Evolutionary conservation across 2,329 filamentous ascomycete species (phyloP).

Genomic region (Calonectria fujianensis): DNA sequence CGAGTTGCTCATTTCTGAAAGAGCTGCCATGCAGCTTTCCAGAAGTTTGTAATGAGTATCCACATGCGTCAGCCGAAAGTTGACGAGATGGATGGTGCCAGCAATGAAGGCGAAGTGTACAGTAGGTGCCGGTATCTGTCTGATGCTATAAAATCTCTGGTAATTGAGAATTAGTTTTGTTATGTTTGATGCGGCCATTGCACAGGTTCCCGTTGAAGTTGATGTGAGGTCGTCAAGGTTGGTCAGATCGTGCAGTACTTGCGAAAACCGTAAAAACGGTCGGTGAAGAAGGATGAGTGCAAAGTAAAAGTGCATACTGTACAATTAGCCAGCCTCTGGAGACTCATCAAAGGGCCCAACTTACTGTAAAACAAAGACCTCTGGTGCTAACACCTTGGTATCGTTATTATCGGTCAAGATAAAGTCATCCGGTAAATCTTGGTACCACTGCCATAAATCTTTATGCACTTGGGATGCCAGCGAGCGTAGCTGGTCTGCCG

Average conservation of each 20-base stretch:
- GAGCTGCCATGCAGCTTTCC: background rate
- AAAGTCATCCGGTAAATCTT: background rate
- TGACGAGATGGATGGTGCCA: conserved; percentile 5
- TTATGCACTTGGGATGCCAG: background rate
- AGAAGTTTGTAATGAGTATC: background rate
- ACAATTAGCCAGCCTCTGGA: background rate
- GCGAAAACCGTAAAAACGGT: background rate
- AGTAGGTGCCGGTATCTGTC: background rate
- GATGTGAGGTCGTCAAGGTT: background rate
- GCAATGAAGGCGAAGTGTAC: conserved; percentile 7
- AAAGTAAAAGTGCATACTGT: conserved; percentile 17
- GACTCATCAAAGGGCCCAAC: too few species aligned
- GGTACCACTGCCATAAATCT: background rate
- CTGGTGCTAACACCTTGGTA: background rate
- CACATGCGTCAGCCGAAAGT: background rate
- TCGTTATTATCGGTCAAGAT: too few species aligned
- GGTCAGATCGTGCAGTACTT: background rate
- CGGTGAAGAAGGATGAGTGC: background rate
- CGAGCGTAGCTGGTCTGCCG: background rate
- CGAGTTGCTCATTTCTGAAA: background rate
- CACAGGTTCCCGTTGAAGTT: background rate
- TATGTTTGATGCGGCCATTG: conserved; percentile 13
- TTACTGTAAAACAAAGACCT: conserved; percentile 1
- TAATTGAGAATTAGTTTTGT: background rate
- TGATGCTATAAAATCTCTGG: background rate